Conservation (phyloP, 228 moss, liverwort and hornwort species). For the Sphagnum magellanicum region DNA sequence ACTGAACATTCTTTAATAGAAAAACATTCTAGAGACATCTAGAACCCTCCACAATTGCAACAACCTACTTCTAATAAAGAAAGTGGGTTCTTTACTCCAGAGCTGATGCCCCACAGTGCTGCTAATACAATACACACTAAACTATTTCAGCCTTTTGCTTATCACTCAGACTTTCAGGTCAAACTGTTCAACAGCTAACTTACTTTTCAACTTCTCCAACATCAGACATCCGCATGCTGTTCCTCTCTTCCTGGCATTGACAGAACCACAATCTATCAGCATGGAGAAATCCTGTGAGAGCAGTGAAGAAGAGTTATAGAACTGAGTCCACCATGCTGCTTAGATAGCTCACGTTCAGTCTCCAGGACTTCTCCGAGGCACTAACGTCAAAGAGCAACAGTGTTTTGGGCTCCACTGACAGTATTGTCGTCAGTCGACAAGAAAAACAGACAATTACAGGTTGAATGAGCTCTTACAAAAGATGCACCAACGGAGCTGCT, state of each 20-base stretch:
- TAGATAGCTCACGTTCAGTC: neutral
- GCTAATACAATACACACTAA: conserved; percentile 6
- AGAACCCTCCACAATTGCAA: too few species aligned
- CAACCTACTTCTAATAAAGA: neutral
- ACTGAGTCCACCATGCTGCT: neutral
- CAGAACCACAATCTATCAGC: neutral
- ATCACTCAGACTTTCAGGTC: neutral
- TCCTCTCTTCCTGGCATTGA: conserved; percentile 67
- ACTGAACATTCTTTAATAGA: too few species aligned
- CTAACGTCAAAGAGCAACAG: conserved; percentile 2
- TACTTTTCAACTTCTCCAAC: conserved; percentile 70
- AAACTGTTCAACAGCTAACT: conserved; percentile 22
- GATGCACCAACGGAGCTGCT: conserved; percentile 60
- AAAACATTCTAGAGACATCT: too few species aligned
- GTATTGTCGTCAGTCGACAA: conserved; percentile 1
- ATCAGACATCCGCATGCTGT: conserved; percentile 49
- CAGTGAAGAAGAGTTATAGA: neutral
- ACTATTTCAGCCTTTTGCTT: conserved; percentile 1
- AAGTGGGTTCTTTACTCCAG: neutral
- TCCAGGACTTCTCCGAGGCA: conserved; percentile 3
- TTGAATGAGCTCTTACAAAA: conserved; percentile 80
- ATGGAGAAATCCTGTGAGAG: too few species aligned
- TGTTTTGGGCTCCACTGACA: conserved; percentile 11
- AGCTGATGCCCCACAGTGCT: conserved; percentile 6
- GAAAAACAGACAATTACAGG: conserved; percentile 28